phyloP scores from a whole-genome alignment of 2,329 filamentous ascomycete genomes.

The Diaporthe helianthi region DNA sequence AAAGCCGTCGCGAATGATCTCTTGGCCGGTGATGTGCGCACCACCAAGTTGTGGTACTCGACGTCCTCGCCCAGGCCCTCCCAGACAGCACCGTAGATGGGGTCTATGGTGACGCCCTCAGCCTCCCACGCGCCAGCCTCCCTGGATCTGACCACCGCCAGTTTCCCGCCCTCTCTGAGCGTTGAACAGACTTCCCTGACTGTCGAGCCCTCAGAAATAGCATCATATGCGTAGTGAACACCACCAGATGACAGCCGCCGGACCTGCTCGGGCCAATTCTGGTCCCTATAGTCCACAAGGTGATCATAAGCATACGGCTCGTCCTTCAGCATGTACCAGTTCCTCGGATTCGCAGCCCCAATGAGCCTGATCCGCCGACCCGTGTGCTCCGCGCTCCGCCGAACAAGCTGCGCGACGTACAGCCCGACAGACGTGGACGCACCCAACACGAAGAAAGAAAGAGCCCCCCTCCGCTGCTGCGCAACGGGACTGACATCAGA shows the following conservation, averaged over 20 bases:
- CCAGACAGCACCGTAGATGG: conserved; percentile 51
- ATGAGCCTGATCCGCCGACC: conserved; percentile 39
- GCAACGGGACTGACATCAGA: neutral
- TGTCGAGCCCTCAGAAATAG: conserved; percentile 48
- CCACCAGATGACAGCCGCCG: conserved; percentile 39
- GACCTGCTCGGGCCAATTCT: conserved; percentile 44
- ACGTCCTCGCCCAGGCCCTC: conserved; percentile 50
- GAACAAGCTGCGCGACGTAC: conserved; percentile 44
- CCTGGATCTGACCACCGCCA: conserved; percentile 42
- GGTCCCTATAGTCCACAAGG: conserved; percentile 48
- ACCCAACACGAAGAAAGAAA: conserved; percentile 43
- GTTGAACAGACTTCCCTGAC: conserved; percentile 43
- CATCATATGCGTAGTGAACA: conserved; percentile 47
- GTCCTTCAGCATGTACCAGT: conserved; percentile 39
- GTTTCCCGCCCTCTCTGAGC: conserved; percentile 39
- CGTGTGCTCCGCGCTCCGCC: conserved; percentile 12
- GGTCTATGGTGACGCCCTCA: conserved; percentile 42
- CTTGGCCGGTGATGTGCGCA: conserved; percentile 39
- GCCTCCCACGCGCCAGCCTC: conserved; percentile 42
- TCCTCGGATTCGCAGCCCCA: conserved; percentile 41
- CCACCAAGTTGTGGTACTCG: conserved; percentile 45
- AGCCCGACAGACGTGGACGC: conserved; percentile 45
- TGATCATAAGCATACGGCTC: conserved; percentile 47
- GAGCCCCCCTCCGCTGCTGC: neutral
- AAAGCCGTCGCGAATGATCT: conserved; percentile 45